Conservation (phyloP, 148 eudicot species). For the Gaultheria prostrata region DNA sequence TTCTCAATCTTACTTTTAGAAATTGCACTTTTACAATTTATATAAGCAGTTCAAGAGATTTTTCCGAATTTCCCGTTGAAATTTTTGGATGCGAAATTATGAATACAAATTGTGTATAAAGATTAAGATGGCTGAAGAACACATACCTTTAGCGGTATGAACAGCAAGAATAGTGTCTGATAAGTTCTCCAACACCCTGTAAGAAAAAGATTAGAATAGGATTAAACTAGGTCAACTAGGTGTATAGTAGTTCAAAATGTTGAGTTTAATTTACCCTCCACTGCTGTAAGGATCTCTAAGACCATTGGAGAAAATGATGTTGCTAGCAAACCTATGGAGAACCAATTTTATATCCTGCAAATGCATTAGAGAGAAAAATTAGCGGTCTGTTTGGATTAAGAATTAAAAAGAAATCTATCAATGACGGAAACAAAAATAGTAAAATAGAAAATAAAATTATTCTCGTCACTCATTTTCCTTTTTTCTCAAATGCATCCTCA, state of each 20-base stretch:
- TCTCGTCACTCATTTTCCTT: neutral
- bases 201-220: neutral
- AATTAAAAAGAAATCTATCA: too few species aligned
- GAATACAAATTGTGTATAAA: neutral
- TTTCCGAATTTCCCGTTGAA: neutral
- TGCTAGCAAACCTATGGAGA: conserved; percentile 45
- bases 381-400: neutral
- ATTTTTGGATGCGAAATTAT: neutral
- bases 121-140: neutral
- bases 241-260: neutral
- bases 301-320: conserved; percentile 61
- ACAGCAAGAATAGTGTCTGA: conserved; percentile 37
- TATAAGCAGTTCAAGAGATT: neutral
- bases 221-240: neutral
- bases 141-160: conserved; percentile 30
- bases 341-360: conserved; percentile 42
- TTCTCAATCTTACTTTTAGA: neutral
- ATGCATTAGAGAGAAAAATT: neutral
- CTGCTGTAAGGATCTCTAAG: conserved; percentile 49
- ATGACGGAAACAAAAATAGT: neutral
- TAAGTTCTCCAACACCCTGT: conserved; percentile 42
- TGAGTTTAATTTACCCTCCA: conserved; percentile 33
- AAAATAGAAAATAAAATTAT: too few species aligned
- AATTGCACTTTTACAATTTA: neutral
- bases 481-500: too few species aligned